Evolutionary conservation across 164 flowering plant genomes (phyloP), one percentile per base, ranked within the genome.

Genomic region (Umbilicus rupestris): DNA sequence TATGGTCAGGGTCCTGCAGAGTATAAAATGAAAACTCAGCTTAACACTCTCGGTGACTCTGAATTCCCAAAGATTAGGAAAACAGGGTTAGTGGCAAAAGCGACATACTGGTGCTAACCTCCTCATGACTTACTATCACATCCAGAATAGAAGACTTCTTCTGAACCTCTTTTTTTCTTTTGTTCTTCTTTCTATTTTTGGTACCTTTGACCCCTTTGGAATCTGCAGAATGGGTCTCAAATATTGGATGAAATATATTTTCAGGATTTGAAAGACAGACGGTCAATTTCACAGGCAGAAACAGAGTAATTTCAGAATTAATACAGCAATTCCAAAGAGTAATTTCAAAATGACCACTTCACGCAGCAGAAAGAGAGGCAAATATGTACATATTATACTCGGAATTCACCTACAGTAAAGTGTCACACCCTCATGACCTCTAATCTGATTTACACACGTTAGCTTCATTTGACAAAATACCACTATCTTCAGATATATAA

Each of bases 151-250:
- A 74, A 57, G 77, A 67, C 49, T 79, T 79, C 74, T 90, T 87
- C 19, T 64, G 72, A 63, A 79, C 87, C 60, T 87, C 97, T 79
- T 89, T 93, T 74, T 85, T 82, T 73, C 83, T 83, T 37, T 89
- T 71, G 59, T 83, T 83, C 75, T 90, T 93, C 86, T 89, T 93
- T 78, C 87, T 93, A 68, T 71, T 81, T 71, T 89, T 93, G 63
- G 80, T 60, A 65, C 82, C 65, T 74, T 72, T 82, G 20, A 52
- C 75, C 11, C 73, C 85, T 73, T 86, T 85, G 28, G 86, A 69
- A 73, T 87, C 85, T 52, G 70, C 39, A 62, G 41, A 46, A 30
- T 20, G 22, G 7, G 57, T 50, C 28, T 7, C 29, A 20, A 50
- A 20, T 8, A 10, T 8, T 7, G 2, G 28, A 50, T 50, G 64